These are phyloP conservation scores for Acer yangbiense DNA, from an alignment of 345 rosid genomes.

Conservation along the genomic window DNA sequence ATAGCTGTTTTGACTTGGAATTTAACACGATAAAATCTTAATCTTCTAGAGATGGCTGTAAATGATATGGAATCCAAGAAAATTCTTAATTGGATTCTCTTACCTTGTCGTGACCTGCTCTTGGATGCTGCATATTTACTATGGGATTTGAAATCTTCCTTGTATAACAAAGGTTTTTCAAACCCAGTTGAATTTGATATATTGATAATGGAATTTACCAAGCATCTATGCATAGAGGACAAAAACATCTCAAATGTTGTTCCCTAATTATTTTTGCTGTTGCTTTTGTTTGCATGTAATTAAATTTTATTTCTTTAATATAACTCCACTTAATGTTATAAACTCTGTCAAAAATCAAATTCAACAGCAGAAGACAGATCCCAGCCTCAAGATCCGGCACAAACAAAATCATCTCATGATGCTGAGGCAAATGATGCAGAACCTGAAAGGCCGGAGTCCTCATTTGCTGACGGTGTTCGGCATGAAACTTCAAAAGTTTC, in stretches of 20 bases:
- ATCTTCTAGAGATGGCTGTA: no score
- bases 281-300: not conserved
- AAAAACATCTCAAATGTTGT: not conserved
- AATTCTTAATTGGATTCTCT: no score
- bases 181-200: not conserved
- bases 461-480: conserved; percentile 28
- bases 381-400: conserved; percentile 43
- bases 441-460: conserved; percentile 37
- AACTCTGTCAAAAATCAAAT: conserved; percentile 25
- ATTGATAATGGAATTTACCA: not conserved
- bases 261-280: not conserved
- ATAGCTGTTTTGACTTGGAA: no score
- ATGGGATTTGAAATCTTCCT: no score
- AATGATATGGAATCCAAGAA: no score
- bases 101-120: no score
- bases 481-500: conserved; percentile 34
- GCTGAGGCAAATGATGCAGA: conserved; percentile 37
- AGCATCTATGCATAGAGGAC: not conserved
- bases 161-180: no score
- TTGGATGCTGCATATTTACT: no score
- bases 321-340: not conserved
- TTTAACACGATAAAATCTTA: no score
- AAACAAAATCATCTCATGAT: conserved; percentile 42
- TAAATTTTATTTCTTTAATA: not conserved
- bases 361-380: conserved; percentile 54